Evolutionary conservation across 345 rosid species (phyloP), one percentile per base, ranked within the genome.

Genomic region (Conringia planisiliqua): DNA sequence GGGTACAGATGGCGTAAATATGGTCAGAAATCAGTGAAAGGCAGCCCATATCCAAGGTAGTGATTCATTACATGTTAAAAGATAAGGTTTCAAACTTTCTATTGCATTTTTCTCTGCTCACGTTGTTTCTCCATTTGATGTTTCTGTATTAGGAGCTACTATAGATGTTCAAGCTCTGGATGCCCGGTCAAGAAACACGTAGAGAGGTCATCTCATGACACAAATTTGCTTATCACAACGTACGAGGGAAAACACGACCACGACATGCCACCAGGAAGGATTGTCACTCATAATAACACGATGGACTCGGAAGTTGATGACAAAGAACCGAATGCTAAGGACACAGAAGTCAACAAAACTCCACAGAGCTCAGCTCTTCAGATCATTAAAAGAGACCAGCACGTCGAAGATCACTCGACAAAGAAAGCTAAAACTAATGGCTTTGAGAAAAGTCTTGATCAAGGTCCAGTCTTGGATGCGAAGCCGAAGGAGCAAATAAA

Each of bases 1-100:
- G 97, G 97, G 35, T 92, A 87, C 69, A 93, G 97, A 32, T 94
- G 99, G 99, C 99, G 97, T 65, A 94, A 94, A 82, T 94, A 94
- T 80, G 99, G 99, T 71, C 99, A 91, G 83, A 94, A 94, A 80
- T 66, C 91, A 68, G 97, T 94, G 60, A 94, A 94, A 85, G 97
- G 99, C 72, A 94, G 89, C 71, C 93, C 96, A 33, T 85, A 94
- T 83, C 99, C 99, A 35, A 91, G 99, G 99, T 89, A 76, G 33
- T 56, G 58, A 35, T 70, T 27, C 1, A 11, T 42, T 52, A 40
- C 70, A 38, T 29, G 46, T 16, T 58, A 29, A 46, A 44, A 46
- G 5, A 6, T 17, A 14, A 65, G n/a, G 9, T 48, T 47, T 58
- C 11, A 11, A 30, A 2, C 27, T 66, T 33, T 22, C 9, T 0